phyloP scores from a whole-genome alignment of 2,329 filamentous ascomycete species.

The Tolypocladium ophioglossoides region DNA sequence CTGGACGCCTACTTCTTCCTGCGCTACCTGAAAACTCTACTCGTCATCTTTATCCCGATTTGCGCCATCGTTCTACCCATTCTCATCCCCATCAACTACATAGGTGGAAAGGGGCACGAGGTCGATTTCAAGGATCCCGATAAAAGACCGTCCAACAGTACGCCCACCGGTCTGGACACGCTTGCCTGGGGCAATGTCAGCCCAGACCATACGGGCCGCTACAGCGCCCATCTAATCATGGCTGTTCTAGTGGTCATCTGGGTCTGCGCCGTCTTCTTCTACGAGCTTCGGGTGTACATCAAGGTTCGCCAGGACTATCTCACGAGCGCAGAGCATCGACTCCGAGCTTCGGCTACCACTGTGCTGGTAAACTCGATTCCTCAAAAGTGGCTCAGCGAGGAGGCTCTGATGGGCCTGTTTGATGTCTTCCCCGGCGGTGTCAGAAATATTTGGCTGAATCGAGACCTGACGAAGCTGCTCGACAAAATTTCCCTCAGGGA shows the following conservation, averaged over 20 bases:
- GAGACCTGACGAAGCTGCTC: conserved; percentile 72
- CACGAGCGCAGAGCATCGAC: conserved; percentile 86
- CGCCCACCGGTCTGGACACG: conserved; percentile 59
- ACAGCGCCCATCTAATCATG: conserved; percentile 77
- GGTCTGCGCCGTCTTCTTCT: conserved; percentile 79
- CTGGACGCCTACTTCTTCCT: conserved; percentile 97
- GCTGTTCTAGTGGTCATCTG: conserved; percentile 70
- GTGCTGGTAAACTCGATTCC: conserved; percentile 90
- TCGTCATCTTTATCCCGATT: conserved; percentile 87
- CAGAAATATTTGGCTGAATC: conserved; percentile 92
- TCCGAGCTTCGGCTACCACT: conserved; percentile 88
- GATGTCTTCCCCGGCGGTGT: conserved; percentile 95
- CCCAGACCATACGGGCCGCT: conserved; percentile 51
- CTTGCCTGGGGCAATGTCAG: conserved; percentile 84
- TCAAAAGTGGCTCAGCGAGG: conserved; percentile 75
- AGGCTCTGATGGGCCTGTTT: conserved; percentile 74
- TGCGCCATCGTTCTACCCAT: conserved; percentile 71
- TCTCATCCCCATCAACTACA: conserved; percentile 72
- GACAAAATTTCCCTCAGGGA: conserved; percentile 75
- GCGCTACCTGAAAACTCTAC: conserved; percentile 65
- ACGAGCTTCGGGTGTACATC: conserved; percentile 78
- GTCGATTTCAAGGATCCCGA: conserved; percentile 28
- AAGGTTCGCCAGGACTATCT: conserved; percentile 90
- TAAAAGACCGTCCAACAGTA: conserved; percentile 11
- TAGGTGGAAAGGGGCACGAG: conserved; percentile 56